Evolutionary conservation across 2,329 filamentous ascomycete species (phyloP), one percentile per base, ranked within the genome.

Genomic region (Fusarium fracticaudum): DNA sequence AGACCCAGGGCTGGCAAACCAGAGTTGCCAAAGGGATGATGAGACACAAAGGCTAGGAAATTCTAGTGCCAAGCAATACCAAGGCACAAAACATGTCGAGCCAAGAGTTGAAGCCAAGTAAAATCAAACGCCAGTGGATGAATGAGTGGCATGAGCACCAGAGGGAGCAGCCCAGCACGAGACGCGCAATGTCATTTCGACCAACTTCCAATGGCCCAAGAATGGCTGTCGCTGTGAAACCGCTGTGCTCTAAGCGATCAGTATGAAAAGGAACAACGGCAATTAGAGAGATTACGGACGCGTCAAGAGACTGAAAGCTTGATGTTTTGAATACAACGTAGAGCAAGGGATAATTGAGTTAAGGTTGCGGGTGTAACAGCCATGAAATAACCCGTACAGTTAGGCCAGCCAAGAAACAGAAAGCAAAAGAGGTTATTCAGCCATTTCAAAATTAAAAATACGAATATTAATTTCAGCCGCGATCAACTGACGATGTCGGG

Each of bases 101-200:
- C 67, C 71, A 74, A 74, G 71, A 72, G 47, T 67, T 37, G 38
- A 41, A 69, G 67, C 71, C 71, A 74, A 74, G 71, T 44, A 41
- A 54, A 62, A 72, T 64, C 60, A 68, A 72, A 67, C 50, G 57
- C 59, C 67, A 74, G 60, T 62, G 31, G 54, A 35, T 60, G 58
- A 63, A 53, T 63, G 47, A 54, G 45, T 61, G 54, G 33, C n/a
- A 59, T 69, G 20, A 50, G 38, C 45, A 48, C 47, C 41, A 29
- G 44, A 60, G 58, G 40, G 45, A 45, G 43, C 24, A 33, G 41
- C 26, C 45, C 51, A 64, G 38, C 29, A 50, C 44, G 26, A 64
- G 51, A 54, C 58, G n/a, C 41, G 53, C 47, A 55, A 64, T 44
- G 24, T 31, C 26, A 59, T 51, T 51, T 48, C 26, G 20, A 29